These are phyloP conservation scores for Nakaseomyces kungkrabaensis DNA, from an alignment of 1,139 yeast species.

Conservation along the genomic window DNA sequence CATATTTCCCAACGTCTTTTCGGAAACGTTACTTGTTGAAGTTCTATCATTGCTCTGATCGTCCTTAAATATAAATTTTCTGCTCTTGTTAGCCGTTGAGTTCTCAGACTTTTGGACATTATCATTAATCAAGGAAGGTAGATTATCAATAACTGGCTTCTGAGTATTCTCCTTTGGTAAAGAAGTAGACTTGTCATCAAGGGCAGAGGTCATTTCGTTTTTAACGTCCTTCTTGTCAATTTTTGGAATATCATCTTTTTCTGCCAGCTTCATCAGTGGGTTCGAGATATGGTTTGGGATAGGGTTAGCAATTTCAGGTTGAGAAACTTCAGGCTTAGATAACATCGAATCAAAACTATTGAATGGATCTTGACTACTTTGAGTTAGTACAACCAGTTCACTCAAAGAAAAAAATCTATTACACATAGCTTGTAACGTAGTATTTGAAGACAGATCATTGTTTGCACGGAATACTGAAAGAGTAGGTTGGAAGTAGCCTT, in stretches of 20 bases:
- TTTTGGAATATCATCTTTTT: background rate
- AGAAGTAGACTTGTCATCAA: background rate
- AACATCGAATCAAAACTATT: constrained; percentile 15
- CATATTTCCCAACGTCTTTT: background rate
- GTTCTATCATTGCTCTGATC: background rate
- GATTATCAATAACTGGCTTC: background rate
- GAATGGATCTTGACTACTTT: constrained; percentile 24
- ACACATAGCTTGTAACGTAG: constrained; percentile 18
- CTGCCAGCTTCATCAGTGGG: background rate
- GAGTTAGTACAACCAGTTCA: constrained; percentile 19
- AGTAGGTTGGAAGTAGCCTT: constrained; percentile 25
- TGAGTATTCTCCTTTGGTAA: background rate
- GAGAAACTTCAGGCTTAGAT: background rate
- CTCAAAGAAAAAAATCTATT: constrained; percentile 20
- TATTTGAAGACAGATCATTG: constrained; percentile 9
- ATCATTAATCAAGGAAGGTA: background rate
- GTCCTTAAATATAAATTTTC: background rate
- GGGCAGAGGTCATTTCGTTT: background rate
- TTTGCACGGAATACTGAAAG: constrained; percentile 22
- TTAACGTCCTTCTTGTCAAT: background rate
- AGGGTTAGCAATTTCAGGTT: background rate
- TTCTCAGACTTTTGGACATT: background rate
- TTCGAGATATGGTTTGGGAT: background rate
- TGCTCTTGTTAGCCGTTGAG: background rate
- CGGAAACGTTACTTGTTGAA: background rate